Percentiles rank a stretch among this genome's conserved stretches.
Evolutionary conservation across 2,329 filamentous ascomycete genomes (phyloP).

Genomic region (Aspergillus versicolor): DNA sequence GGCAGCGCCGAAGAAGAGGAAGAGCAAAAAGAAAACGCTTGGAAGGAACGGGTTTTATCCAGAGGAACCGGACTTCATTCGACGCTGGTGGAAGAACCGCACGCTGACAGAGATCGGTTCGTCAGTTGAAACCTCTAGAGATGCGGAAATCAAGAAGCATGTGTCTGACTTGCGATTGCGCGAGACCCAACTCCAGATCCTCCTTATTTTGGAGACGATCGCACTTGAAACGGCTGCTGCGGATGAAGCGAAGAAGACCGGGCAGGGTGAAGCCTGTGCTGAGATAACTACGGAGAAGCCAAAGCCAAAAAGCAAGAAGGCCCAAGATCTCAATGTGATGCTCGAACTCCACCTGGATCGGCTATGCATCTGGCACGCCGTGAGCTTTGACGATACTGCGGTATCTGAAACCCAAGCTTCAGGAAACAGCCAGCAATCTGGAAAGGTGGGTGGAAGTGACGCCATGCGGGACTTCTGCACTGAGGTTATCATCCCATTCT

Average conservation of each 20-base stretch:
- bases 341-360: constrained; percentile 50
- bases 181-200: constrained; percentile 50
- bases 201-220: constrained; percentile 50
- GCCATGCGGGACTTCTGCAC: constrained; percentile 51
- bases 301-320: constrained; percentile 37
- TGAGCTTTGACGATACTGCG: constrained; percentile 40
- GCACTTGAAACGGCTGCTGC: constrained; percentile 36
- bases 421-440: constrained; percentile 28
- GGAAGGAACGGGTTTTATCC: constrained; percentile 50
- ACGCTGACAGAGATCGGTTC: constrained; percentile 28
- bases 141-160: constrained; percentile 40
- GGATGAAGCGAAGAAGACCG: constrained; percentile 19
- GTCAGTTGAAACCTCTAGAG: constrained; percentile 29
- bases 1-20: constrained; percentile 27
- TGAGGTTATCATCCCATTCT: constrained; percentile 52
- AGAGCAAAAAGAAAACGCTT: constrained; percentile 41
- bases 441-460: constrained; percentile 42
- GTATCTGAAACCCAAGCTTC: constrained; percentile 28
- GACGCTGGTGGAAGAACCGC: constrained; percentile 48
- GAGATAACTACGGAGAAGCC: constrained; percentile 16
- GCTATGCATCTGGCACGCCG: constrained; percentile 53
- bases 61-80: constrained; percentile 43
- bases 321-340: constrained; percentile 43
- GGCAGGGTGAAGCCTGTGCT: constrained; percentile 14
- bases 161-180: constrained; percentile 46